Base-by-base conservation (phyloP, 257 asterid species). In the Lycium barbarum region DNA sequence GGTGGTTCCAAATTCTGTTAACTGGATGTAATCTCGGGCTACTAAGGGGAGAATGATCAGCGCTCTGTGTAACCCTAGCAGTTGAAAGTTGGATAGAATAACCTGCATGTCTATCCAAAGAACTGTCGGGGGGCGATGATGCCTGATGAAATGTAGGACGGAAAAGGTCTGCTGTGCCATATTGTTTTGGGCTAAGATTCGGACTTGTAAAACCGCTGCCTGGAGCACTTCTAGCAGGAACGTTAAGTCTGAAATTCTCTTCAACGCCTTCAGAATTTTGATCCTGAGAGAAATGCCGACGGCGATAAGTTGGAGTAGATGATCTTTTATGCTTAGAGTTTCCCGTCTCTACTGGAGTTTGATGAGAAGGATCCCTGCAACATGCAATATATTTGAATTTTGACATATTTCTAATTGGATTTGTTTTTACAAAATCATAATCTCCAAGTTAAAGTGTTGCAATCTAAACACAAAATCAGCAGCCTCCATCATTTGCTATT, bases 201-300 rank as follows among this genome's bases (percentile, higher is more conserved):
- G 98, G 99, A 84, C 97, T 95, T 2, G 94, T 90, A 84, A 76
- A 90, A 79, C 92, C 94, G 58, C 94, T 95, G 84, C 89, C 83
- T 0, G 99, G 99, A 86, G 99, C 97, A 87, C 98, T 95, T 87
- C 91, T 85, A 11, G 91, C 86, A 9, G 97, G 94, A 58, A 89
- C 87, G 43, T 87, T 83, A 49, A 85, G 83, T 58, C 88, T 86
- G 63, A 90, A 88, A 55, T 87, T 84, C 82, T 78, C 65, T 26
- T 76, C 65, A 57, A 89, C 62, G 47, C 88, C 83, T 87, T 92
- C 92, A 53, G 88, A 80, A 5, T 87, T 87, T 84, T 86, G 90
- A 11, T 90, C 89, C 14, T 84, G 84, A 43, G 87, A 84, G 53
- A 89, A 86, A 72, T 92, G 89, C 85, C 95, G 81, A 83, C 93